Base-by-base conservation (phyloP, 257 asterid genomes). In the Gardenia jasminoides region DNA sequence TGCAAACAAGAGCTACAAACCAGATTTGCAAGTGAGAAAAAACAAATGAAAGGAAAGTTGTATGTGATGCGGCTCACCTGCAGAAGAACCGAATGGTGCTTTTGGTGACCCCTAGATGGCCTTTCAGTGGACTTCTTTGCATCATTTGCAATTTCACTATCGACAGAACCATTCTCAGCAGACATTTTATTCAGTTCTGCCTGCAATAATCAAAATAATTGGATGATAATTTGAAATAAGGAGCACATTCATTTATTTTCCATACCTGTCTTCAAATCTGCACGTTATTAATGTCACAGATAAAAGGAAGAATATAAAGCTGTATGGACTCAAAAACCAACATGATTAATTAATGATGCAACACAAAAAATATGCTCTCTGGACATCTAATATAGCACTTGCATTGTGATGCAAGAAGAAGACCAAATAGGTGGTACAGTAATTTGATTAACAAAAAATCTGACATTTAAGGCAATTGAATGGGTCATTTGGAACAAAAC, bases 81-180 rank as follows among this genome's bases (percentile, higher is more conserved):
- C 90, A 96, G 82, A 83, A 96, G 95, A 83, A 91, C 90, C 79
- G 97, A 78, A 86, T 96, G 99, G 75, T 96, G 99, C 72, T 85
- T 90, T 22, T 58, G 64, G 11, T 58, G 28, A 22, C 28, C 64
- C 6, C 64, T 58, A 20, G 8, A 58, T 20, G 64, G 20, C 28
- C 11, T 58, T 70, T 77, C 89, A 78, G 74, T 82, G 46, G 77
- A 50, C 82, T 86, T 87, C 81, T 80, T 87, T 67, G 52, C 85
- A 50, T 81, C 90, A 70, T 79, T 78, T 74, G 87, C 74, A 79
- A 72, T 75, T 75, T 72, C 92, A 86, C 72, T 74, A 77, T 85
- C 91, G 64, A 56, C 81, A 56, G 86, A 84, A 80, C 85, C 91
- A 70, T 89, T 90, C 61, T 79, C 84, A 20, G 86, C 68, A 75